A percentile compares a stretch with the other conserved stretches of the same genome.
Conservation (phyloP, 78 protist species). For the Dictyostelium capitatum region DNA sequence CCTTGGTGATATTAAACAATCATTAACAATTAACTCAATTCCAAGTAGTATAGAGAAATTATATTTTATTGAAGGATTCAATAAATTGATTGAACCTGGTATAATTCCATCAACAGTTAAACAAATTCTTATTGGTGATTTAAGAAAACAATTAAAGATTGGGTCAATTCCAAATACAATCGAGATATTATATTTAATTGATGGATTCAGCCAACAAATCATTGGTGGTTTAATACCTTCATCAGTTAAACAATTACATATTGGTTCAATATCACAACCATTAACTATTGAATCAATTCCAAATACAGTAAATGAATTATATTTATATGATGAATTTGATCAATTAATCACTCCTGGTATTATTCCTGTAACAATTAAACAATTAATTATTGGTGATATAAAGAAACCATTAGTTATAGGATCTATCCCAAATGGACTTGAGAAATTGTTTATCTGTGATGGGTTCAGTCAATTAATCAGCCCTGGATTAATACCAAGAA, state of each 20-base stretch:
- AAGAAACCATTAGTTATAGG: neutral
- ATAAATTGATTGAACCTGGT: no score
- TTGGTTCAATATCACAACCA: neutral
- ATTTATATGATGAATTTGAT: neutral
- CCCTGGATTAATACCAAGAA: neutral
- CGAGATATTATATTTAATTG: no score
- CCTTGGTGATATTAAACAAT: neutral
- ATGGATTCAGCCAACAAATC: neutral
- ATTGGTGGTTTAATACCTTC: neutral
- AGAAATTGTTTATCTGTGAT: neutral
- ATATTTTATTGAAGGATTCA: neutral
- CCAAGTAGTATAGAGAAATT: neutral
- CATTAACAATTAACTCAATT: neutral
- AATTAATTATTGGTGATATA: neutral
- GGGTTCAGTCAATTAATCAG: neutral
- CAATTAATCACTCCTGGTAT: neutral
- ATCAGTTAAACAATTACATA: neutral
- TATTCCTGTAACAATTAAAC: neutral
- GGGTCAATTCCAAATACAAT: no score
- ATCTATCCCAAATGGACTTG: neutral
- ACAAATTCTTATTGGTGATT: no score
- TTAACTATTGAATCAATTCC: conserved; percentile 1
- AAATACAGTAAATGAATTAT: neutral
- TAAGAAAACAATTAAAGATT: neutral
- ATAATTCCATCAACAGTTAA: no score